Conservation (phyloP, 2,329 filamentous ascomycete genomes). For the Fusarium lateritium region DNA sequence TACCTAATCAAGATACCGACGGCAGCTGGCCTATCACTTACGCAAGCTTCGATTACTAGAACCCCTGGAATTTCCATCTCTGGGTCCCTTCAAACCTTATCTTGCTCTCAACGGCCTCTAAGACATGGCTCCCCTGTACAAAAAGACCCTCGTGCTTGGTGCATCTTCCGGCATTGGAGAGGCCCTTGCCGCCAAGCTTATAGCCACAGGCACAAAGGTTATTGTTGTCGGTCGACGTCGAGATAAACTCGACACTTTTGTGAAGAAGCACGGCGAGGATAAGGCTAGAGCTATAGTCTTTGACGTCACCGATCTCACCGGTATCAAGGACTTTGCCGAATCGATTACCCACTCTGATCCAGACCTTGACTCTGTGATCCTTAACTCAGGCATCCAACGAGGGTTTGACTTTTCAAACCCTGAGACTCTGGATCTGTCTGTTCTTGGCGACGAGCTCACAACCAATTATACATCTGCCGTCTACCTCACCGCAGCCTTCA, state of each 20-base stretch:
- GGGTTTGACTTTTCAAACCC: slow-evolving; percentile 52
- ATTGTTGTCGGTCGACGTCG: slow-evolving; percentile 64
- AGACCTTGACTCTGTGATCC: slow-evolving; percentile 63
- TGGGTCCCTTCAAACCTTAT: slow-evolving; percentile 15
- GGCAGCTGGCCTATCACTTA: slow-evolving; percentile 4
- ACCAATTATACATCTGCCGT: slow-evolving; percentile 50
- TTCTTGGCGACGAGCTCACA: slow-evolving; percentile 47
- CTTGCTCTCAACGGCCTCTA: background rate
- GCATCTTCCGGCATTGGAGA: slow-evolving; percentile 51
- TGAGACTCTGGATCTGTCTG: slow-evolving; percentile 48
- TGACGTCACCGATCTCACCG: slow-evolving; percentile 62
- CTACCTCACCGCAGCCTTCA: slow-evolving; percentile 48
- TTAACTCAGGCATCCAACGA: slow-evolving; percentile 71
- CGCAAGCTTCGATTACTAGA: background rate
- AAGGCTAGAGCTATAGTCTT: slow-evolving; percentile 55
- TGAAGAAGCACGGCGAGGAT: slow-evolving; percentile 58
- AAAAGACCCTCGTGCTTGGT: slow-evolving; percentile 60
- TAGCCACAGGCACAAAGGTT: slow-evolving; percentile 60
- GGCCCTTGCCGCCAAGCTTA: slow-evolving; percentile 56
- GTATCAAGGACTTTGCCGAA: slow-evolving; percentile 48
- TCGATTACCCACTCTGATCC: slow-evolving; percentile 31
- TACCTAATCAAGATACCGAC: background rate
- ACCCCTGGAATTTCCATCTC: background rate
- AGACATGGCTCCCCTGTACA: slow-evolving; percentile 47
- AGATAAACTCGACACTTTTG: slow-evolving; percentile 65